These are phyloP conservation scores for Metschnikowia baotianmanensis DNA, from an alignment of 805 yeast genomes.

Conservation along the genomic window DNA sequence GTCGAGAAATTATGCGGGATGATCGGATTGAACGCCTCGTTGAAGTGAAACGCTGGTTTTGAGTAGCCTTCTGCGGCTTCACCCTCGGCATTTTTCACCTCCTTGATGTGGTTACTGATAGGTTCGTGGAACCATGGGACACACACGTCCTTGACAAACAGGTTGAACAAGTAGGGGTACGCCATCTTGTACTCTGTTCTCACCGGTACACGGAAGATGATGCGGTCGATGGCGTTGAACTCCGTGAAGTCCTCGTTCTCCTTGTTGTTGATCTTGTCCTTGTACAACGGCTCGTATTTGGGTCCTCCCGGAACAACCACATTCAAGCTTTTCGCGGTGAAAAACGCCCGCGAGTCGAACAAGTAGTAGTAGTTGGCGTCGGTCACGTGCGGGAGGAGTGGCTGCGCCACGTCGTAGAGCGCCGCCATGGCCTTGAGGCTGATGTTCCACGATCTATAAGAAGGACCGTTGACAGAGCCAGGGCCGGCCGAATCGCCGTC, in stretches of 20 bases:
- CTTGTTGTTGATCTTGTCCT: slow-evolving; percentile 54
- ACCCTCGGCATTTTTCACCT: slow-evolving; percentile 38
- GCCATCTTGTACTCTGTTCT: slow-evolving; percentile 85
- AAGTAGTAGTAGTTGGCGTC: slow-evolving; percentile 65
- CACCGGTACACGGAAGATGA: slow-evolving; percentile 74
- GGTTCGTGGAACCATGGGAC: slow-evolving; percentile 67
- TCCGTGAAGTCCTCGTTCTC: slow-evolving; percentile 80
- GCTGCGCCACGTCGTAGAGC: slow-evolving; percentile 66
- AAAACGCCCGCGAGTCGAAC: slow-evolving; percentile 76
- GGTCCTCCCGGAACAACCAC: slow-evolving; percentile 94
- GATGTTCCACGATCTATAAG: slow-evolving; percentile 72
- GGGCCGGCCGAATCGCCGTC: slow-evolving; percentile 38
- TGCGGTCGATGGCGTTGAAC: slow-evolving; percentile 84
- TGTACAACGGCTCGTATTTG: slow-evolving; percentile 81
- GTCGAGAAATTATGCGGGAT: slow-evolving; percentile 19
- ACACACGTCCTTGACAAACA: slow-evolving; percentile 64
- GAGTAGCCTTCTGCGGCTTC: slow-evolving; percentile 1
- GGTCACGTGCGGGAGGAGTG: slow-evolving; percentile 56
- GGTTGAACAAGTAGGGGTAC: slow-evolving; percentile 80
- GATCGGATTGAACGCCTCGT: slow-evolving; percentile 57
- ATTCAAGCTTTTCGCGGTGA: slow-evolving; percentile 89
- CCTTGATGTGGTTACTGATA: slow-evolving; percentile 47
- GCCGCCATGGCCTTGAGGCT: slow-evolving; percentile 60
- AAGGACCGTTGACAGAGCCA: slow-evolving; percentile 65
- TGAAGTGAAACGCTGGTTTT: slow-evolving; percentile 54